A percentile compares a stretch with the other conserved stretches of the same genome.
Conservation (phyloP, 371 early-diverging fungal species). For the Cladochytrium tenue region DNA sequence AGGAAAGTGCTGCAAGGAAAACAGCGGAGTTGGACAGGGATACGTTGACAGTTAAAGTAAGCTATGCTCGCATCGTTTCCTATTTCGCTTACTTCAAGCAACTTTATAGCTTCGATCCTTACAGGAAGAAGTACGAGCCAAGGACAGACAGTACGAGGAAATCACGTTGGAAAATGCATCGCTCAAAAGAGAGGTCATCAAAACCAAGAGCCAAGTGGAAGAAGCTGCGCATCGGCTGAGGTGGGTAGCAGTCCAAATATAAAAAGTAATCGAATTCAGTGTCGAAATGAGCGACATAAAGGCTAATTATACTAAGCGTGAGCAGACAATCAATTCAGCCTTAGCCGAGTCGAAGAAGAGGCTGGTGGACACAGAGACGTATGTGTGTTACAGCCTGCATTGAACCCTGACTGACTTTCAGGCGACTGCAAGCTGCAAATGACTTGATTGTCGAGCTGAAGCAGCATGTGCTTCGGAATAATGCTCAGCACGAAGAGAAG, state of each 20-base stretch:
- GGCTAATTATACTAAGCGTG: too few species aligned
- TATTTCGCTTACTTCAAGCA: neutral
- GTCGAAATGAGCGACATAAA: too few species aligned
- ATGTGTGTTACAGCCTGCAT: neutral
- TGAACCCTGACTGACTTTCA: neutral
- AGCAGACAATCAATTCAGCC: too few species aligned
- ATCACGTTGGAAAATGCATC: conserved; percentile 28
- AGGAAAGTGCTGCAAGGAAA: conserved; percentile 37
- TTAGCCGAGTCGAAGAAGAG: neutral
- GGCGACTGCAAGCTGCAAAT: neutral
- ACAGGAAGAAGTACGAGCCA: conserved; percentile 27
- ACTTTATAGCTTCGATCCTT: conserved; percentile 8
- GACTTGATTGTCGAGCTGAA: too few species aligned
- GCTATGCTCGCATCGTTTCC: neutral
- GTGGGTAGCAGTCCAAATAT: too few species aligned
- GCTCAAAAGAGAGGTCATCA: conserved; percentile 37
- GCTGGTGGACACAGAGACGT: neutral
- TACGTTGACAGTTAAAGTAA: conserved; percentile 25
- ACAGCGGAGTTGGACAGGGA: conserved; percentile 43
- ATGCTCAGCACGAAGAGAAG: too few species aligned
- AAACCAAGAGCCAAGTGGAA: conserved; percentile 28
- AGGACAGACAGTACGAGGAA: conserved; percentile 27
- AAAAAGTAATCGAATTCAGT: too few species aligned
- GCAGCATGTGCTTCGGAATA: too few species aligned
- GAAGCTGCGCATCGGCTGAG: conserved; percentile 25